Percentiles rank a stretch among this genome's conserved stretches.
Evolutionary conservation across 2,329 filamentous ascomycete genomes (phyloP).

Genomic region (Fusarium staphyleae): DNA sequence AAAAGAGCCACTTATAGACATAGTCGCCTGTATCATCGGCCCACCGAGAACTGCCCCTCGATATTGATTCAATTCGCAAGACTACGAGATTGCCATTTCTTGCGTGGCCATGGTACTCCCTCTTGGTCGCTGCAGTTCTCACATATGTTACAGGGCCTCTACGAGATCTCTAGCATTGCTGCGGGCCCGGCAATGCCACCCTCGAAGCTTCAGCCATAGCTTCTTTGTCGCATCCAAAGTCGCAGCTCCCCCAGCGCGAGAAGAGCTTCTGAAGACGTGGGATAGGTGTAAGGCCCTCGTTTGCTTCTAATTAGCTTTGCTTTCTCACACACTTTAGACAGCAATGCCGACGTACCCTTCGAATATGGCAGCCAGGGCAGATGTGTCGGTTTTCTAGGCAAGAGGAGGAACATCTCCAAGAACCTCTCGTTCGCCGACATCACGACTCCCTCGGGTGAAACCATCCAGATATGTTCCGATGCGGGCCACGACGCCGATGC

Average conservation of each 20-base stretch:
- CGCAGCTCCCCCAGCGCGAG: slow-evolving; percentile 18
- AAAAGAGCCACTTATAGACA: too few species aligned
- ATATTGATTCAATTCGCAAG: slow-evolving; percentile 35
- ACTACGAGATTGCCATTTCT: slow-evolving; percentile 4
- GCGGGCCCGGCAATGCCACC: slow-evolving; percentile 25
- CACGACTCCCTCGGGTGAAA: slow-evolving; percentile 48
- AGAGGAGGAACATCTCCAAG: slow-evolving; percentile 70
- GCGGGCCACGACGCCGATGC: slow-evolving; percentile 46
- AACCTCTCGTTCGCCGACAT: slow-evolving; percentile 74
- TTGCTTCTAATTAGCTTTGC: not conserved
- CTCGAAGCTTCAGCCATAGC: slow-evolving; percentile 36
- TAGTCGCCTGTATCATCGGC: too few species aligned
- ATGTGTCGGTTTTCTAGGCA: slow-evolving; percentile 71
- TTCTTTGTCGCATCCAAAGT: slow-evolving; percentile 12
- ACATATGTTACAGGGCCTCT: slow-evolving; percentile 26
- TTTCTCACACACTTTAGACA: slow-evolving; percentile 36
- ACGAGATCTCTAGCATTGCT: slow-evolving; percentile 9
- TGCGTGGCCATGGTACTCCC: slow-evolving; percentile 36
- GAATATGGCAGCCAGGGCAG: slow-evolving; percentile 24
- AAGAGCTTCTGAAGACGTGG: slow-evolving; percentile 42
- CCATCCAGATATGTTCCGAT: slow-evolving; percentile 56
- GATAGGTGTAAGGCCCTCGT: slow-evolving; percentile 41
- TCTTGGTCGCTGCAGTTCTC: slow-evolving; percentile 34
- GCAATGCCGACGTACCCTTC: slow-evolving; percentile 34
- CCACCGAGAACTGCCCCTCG: slow-evolving; percentile 24